phyloP scores from a whole-genome alignment of 139 green algal genomes.

The Spirogloea muscicola region DNA sequence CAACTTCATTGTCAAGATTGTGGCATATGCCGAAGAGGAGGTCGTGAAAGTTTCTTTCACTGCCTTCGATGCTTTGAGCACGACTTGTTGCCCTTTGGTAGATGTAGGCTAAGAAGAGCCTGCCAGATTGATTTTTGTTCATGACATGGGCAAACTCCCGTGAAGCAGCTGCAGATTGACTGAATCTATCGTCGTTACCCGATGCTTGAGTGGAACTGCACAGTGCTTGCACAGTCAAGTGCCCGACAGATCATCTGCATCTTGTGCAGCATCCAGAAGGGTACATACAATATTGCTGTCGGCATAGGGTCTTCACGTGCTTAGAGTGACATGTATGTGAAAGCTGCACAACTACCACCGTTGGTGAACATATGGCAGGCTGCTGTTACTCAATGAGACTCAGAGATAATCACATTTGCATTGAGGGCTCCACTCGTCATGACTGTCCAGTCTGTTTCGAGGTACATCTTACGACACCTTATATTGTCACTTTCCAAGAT shows the following conservation, averaged over 20 bases:
- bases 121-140: neutral
- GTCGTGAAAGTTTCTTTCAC: constrained; percentile 87
- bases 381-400: constrained; percentile 78
- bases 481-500: neutral
- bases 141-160: neutral
- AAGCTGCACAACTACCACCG: too few species aligned
- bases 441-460: constrained; percentile 71
- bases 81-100: neutral
- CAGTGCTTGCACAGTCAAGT: neutral
- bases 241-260: neutral
- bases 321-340: too few species aligned
- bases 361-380: too few species aligned
- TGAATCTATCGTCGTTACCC: neutral
- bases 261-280: neutral
- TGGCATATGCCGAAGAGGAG: constrained; percentile 85
- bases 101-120: too few species aligned
- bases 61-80: constrained; percentile 55
- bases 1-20: constrained; percentile 86
- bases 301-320: neutral
- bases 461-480: constrained; percentile 3
- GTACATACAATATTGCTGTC: neutral
- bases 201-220: neutral
- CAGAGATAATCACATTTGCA: constrained; percentile 75
- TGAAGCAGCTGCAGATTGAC: neutral
- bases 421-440: constrained; percentile 83